Base-by-base conservation (phyloP, 345 rosid genomes). In the Hibiscus tridactylites region DNA sequence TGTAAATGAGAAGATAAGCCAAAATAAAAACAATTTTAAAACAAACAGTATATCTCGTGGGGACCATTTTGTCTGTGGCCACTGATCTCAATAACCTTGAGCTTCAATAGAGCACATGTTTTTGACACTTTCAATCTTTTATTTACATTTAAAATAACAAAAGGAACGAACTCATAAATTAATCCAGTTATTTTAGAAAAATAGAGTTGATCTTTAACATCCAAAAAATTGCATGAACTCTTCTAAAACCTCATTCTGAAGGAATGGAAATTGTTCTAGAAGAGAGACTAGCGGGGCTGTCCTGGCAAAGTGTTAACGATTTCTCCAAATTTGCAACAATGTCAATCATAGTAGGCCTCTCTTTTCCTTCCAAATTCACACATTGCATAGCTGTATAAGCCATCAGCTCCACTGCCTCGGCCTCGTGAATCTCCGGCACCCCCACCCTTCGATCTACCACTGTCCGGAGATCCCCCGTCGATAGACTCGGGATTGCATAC, bases 241-340 rank as follows among this genome's bases (percentile, higher is more conserved):
- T 21, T 21, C 24, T 21, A 21, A 21, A 31, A 31, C 33, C 67
- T 81, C 81, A 83, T 52, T 81, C 83, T 19, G 81, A 77, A 74
- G 70, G 35, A 37, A 73, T 68, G 65, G 84, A 81, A 63, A 71
- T 61, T 49, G 81, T 49, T 47, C 28, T 37, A 15, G 73, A 46
- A 28, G 81, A 81, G 74, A 73, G 42, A 53, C 81, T 71, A 12
- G 19, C 68, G 52, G 46, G 72, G 42, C 59, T 65, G 42, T 62
- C 83, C 74, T 85, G 83, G 2, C 83, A 81, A 11, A 85, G 75
- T 47, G 76, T 70, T 24, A 78, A 4, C 8, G 93, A 85, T 66
- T 75, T 83, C 73, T 87, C 93, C 84, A 88, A 71, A 65, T 77
- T 85, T 24, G 73, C 65, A 24, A 88, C 86, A 64, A 88, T 67